Conservation (phyloP, 441 rosid species). For the Sinapis alba region DNA sequence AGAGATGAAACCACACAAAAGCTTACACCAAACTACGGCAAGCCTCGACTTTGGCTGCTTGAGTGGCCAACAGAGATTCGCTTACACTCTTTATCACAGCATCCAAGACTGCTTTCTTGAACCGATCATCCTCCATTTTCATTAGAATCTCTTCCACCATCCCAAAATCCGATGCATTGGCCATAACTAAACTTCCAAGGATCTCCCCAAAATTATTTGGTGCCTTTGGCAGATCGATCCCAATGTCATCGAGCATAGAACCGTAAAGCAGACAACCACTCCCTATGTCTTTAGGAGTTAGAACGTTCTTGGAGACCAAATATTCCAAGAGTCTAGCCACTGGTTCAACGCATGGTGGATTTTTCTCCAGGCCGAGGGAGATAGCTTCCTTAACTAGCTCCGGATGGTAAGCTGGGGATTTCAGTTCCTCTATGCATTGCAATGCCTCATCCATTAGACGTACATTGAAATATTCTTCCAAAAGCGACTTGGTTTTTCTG, state of each 20-base stretch:
- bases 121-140: constrained; percentile 65
- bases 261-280: constrained; percentile 76
- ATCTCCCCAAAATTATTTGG: constrained; percentile 81
- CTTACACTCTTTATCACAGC: constrained; percentile 50
- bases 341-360: constrained; percentile 65
- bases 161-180: constrained; percentile 58
- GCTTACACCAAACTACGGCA: constrained; percentile 45
- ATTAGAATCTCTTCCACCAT: constrained; percentile 61
- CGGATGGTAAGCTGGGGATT: constrained; percentile 65
- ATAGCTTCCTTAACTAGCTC: constrained; percentile 90
- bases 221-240: constrained; percentile 83
- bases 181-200: constrained; percentile 60
- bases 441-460: constrained; percentile 71
- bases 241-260: constrained; percentile 81
- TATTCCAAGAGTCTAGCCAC: constrained; percentile 59
- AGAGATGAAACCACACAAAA: constrained; percentile 6
- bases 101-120: constrained; percentile 59
- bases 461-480: constrained; percentile 76
- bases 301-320: constrained; percentile 52
- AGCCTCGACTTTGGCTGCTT: constrained; percentile 67
- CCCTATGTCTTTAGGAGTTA: constrained; percentile 56
- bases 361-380: constrained; percentile 69
- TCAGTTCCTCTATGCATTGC: constrained; percentile 72
- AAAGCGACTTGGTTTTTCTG: constrained; percentile 61
- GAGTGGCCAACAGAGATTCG: constrained; percentile 51